Percentiles rank a stretch among this genome's conserved stretches.
phyloP scores from a whole-genome alignment of 1,139 yeast genomes.

The Blastobotrys arbuscula region DNA sequence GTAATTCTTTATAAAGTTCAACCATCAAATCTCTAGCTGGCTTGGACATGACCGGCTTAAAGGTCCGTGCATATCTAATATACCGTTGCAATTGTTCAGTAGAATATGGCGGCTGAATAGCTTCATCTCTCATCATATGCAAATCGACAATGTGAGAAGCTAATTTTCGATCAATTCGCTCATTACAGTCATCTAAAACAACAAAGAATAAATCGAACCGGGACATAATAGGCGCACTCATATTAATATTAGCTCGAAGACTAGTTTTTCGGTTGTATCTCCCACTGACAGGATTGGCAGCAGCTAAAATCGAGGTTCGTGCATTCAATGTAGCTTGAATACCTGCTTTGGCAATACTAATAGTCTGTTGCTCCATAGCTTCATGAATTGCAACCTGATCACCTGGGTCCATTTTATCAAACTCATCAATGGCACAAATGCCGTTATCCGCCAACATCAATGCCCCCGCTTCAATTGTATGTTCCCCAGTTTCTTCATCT shows the following conservation, averaged over 20 bases:
- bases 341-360: constrained; percentile 97
- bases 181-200: constrained; percentile 91
- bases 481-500: constrained; percentile 97
- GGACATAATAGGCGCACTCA: constrained; percentile 99
- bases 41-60: constrained; percentile 81
- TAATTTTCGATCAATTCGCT: constrained; percentile 77
- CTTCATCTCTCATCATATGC: constrained; percentile 87
- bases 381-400: constrained; percentile 99
- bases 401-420: constrained; percentile 91
- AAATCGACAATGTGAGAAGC: constrained; percentile 91
- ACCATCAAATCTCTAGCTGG: constrained; percentile 79
- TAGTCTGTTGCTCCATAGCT: constrained; percentile 99
- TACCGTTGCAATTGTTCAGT: constrained; percentile 87
- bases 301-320: constrained; percentile 91
- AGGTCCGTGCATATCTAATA: constrained; percentile 87
- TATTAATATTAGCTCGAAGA: constrained; percentile 77
- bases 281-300: constrained; percentile 97
- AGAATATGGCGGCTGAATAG: constrained; percentile 82
- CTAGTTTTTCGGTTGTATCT: constrained; percentile 85
- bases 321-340: constrained; percentile 97
- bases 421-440: constrained; percentile 96
- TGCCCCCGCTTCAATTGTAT: constrained; percentile 98
- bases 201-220: constrained; percentile 95
- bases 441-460: constrained; percentile 98
- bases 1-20: constrained; percentile 73